Conservation (phyloP, 1,284 basidiomycete species). For the Entoloma clypeatum region DNA sequence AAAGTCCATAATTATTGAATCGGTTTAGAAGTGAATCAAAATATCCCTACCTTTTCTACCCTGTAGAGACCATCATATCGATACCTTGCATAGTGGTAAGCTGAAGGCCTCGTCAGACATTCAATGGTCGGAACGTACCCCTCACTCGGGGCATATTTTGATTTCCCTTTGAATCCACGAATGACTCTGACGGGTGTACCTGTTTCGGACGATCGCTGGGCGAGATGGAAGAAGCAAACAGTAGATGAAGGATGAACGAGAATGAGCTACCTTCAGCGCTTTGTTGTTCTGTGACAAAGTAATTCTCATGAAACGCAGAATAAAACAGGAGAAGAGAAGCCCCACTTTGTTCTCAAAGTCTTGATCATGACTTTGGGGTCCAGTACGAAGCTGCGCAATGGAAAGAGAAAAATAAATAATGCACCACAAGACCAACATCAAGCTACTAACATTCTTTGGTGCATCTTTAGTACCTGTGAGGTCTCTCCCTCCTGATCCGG, state of each 20-base stretch:
- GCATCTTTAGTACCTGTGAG: constrained; percentile 72
- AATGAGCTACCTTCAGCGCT: constrained; percentile 57
- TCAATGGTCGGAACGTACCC: constrained; percentile 41
- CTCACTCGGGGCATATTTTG: constrained; percentile 66
- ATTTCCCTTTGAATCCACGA: constrained; percentile 73
- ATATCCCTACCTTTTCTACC: constrained; percentile 57
- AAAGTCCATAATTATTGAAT: not conserved
- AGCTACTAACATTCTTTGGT: constrained; percentile 66
- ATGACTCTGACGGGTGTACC: constrained; percentile 79
- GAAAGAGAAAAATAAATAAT: constrained; percentile 5
- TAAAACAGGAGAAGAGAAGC: constrained; percentile 1
- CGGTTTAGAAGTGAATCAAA: not conserved
- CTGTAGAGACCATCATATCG: constrained; percentile 82
- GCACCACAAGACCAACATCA: not conserved
- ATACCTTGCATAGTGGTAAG: constrained; percentile 44
- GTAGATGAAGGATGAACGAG: not conserved
- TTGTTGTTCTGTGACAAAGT: constrained; percentile 46
- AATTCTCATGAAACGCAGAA: constrained; percentile 4
- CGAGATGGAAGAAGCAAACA: not conserved
- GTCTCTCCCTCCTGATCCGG: constrained; percentile 80
- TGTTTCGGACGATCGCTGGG: constrained; percentile 63
- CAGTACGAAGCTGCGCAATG: constrained; percentile 66
- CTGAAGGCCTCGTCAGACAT: not conserved
- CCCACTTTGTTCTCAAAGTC: constrained; percentile 61
- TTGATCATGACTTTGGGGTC: constrained; percentile 78